Evolutionary conservation across 805 yeast genomes (phyloP).

Genomic region (Candida berthetii): DNA sequence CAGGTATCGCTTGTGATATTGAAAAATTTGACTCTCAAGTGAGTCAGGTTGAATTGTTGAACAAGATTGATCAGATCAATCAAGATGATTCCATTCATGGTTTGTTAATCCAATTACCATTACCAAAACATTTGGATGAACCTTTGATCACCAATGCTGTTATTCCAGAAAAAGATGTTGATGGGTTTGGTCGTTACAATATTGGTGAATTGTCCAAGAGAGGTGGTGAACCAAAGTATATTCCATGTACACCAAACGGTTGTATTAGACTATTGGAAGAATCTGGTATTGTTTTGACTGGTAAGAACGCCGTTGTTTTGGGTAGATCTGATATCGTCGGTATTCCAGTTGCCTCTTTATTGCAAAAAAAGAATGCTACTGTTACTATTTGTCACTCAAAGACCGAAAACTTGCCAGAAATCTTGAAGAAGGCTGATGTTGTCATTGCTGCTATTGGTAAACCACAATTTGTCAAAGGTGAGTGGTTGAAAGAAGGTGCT

Average conservation of each 20-base stretch:
- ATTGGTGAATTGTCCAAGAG: slow-evolving; percentile 73
- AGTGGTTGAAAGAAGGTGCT: slow-evolving; percentile 64
- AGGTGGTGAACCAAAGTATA: slow-evolving; percentile 62
- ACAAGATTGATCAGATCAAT: slow-evolving; percentile 50
- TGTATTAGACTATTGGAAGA: slow-evolving; percentile 57
- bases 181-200: slow-evolving; percentile 75
- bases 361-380: slow-evolving; percentile 67
- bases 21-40: slow-evolving; percentile 52
- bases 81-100: slow-evolving; percentile 60
- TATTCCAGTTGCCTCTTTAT: slow-evolving; percentile 66
- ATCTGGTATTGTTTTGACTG: slow-evolving; percentile 48
- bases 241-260: slow-evolving; percentile 86
- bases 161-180: slow-evolving; percentile 66
- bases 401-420: slow-evolving; percentile 45
- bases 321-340: slow-evolving; percentile 89
- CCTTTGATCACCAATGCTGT: slow-evolving; percentile 63
- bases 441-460: slow-evolving; percentile 75
- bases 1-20: slow-evolving; percentile 56
- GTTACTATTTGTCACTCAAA: slow-evolving; percentile 72
- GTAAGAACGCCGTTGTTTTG: slow-evolving; percentile 74
- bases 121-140: slow-evolving; percentile 68
- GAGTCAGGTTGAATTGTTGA: slow-evolving; percentile 49
- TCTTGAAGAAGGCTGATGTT: slow-evolving; percentile 61
- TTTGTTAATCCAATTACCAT: slow-evolving; percentile 68
- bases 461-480: slow-evolving; percentile 65